Conservation (phyloP, 1,139 yeast species). For the Suhomyces bokatorum region DNA sequence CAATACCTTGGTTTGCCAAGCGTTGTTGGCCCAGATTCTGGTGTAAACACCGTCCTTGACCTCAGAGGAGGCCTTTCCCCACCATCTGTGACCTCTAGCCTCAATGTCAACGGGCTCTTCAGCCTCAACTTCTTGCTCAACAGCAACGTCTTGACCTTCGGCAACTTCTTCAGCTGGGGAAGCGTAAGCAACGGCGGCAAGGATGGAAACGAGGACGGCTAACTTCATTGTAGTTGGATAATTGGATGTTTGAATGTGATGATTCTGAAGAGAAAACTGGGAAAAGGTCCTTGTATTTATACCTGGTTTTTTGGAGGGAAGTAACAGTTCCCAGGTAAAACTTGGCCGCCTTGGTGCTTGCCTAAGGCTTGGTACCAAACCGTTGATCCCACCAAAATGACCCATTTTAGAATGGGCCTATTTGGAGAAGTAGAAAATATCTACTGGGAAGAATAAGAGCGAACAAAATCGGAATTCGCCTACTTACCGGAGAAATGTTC, state of each 20-base stretch:
- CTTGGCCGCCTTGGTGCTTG: too few relatives aligned
- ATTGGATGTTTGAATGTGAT: background rate
- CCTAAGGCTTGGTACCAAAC: too few relatives aligned
- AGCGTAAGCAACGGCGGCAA: slow-evolving; percentile 1
- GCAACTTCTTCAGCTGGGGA: background rate
- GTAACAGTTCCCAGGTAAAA: too few relatives aligned
- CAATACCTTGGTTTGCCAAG: slow-evolving; percentile 1
- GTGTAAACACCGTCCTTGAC: slow-evolving; percentile 1
- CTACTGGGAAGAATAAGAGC: background rate
- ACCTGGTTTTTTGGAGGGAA: background rate
- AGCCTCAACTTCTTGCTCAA: background rate
- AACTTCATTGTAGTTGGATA: background rate
- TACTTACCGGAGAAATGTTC: too few relatives aligned
- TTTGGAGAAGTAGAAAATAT: background rate
- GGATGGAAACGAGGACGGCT: slow-evolving; percentile 1
- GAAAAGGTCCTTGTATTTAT: background rate
- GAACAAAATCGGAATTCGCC: too few relatives aligned
- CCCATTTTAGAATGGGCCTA: slow-evolving; percentile 1
- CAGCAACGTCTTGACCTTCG: background rate
- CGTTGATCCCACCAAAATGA: background rate
- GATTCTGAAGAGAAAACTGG: background rate
- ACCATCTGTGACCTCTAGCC: background rate
- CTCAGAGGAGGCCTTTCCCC: background rate
- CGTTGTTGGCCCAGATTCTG: background rate
- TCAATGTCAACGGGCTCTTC: background rate